Conservation (phyloP, 1,139 yeast genomes). For the Debaryomycetaceae sp. region DNA sequence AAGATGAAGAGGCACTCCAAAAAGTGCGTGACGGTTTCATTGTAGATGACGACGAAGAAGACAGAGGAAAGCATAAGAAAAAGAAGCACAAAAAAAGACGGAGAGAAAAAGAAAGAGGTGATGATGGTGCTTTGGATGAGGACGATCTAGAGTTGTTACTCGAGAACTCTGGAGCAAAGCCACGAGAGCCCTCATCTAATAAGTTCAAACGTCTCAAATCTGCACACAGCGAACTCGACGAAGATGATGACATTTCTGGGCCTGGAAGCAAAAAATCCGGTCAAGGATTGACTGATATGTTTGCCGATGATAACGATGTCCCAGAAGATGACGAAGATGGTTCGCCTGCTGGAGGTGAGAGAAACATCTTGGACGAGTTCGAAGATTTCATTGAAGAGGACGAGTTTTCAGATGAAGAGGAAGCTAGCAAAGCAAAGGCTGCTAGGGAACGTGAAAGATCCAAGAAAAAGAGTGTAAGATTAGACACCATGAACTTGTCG, state of each 20-base stretch:
- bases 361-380: constrained; percentile 67
- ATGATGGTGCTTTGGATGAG: constrained; percentile 79
- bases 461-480: constrained; percentile 35
- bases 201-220: constrained; percentile 82
- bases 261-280: constrained; percentile 10
- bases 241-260: constrained; percentile 24
- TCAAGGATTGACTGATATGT: constrained; percentile 66
- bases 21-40: constrained; percentile 88
- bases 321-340: constrained; percentile 32
- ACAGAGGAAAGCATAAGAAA: constrained; percentile 38
- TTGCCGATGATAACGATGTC: constrained; percentile 74
- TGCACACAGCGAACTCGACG: constrained; percentile 42
- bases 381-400: constrained; percentile 98
- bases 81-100: constrained; percentile 35
- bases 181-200: constrained; percentile 28
- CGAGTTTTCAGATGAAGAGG: constrained; percentile 90
- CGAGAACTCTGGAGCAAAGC: constrained; percentile 80
- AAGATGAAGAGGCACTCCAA: constrained; percentile 71
- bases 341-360: constrained; percentile 36
- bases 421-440: constrained; percentile 34
- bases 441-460: constrained; percentile 41
- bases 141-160: constrained; percentile 89
- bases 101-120: constrained; percentile 43
- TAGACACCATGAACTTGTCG: constrained; percentile 60
- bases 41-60: constrained; percentile 82